Evolutionary conservation across 495 filamentous ascomycete genomes (phyloP).

Genomic region (Opeltia flavorubescens): DNA sequence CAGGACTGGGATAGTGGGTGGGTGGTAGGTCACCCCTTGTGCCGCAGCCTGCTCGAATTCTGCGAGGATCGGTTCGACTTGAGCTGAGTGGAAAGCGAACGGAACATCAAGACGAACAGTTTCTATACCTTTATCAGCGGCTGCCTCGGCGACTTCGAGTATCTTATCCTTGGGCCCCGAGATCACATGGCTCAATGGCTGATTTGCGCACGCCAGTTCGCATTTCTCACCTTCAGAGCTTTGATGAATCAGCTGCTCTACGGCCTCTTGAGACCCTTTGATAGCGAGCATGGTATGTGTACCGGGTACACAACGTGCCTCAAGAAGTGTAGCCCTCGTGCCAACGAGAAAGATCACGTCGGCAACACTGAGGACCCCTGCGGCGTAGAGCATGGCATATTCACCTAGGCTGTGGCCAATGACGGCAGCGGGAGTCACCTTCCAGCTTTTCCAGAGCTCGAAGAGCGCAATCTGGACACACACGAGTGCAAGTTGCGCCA

Average conservation of each 20-base stretch:
- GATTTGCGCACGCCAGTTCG: not conserved
- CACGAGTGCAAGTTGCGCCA: slow-evolving; percentile 60
- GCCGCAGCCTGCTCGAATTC: slow-evolving; percentile 25
- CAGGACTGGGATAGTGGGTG: slow-evolving; percentile 18
- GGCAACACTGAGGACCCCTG: slow-evolving; percentile 63
- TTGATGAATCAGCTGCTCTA: not conserved
- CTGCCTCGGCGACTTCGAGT: not conserved
- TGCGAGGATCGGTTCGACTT: slow-evolving; percentile 36
- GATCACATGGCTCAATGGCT: not conserved
- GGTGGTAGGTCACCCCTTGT: slow-evolving; percentile 22
- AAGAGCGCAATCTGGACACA: slow-evolving; percentile 75
- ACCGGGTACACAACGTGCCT: slow-evolving; percentile 50
- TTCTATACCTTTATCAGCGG: not conserved
- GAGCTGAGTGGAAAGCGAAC: slow-evolving; percentile 41
- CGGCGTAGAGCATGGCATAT: slow-evolving; percentile 68
- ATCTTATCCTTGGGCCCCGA: not conserved
- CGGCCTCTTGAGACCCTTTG: slow-evolving; percentile 17
- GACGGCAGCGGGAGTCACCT: slow-evolving; percentile 57
- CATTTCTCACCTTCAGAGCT: not conserved
- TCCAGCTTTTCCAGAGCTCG: slow-evolving; percentile 64
- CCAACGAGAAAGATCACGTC: slow-evolving; percentile 73
- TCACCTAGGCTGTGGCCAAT: slow-evolving; percentile 79
- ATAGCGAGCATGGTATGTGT: slow-evolving; percentile 49
- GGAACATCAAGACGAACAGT: slow-evolving; percentile 25
- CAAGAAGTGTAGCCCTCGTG: slow-evolving; percentile 57